Base-by-base conservation (phyloP, 2,329 filamentous ascomycete species). In the Geosmithia flava region DNA sequence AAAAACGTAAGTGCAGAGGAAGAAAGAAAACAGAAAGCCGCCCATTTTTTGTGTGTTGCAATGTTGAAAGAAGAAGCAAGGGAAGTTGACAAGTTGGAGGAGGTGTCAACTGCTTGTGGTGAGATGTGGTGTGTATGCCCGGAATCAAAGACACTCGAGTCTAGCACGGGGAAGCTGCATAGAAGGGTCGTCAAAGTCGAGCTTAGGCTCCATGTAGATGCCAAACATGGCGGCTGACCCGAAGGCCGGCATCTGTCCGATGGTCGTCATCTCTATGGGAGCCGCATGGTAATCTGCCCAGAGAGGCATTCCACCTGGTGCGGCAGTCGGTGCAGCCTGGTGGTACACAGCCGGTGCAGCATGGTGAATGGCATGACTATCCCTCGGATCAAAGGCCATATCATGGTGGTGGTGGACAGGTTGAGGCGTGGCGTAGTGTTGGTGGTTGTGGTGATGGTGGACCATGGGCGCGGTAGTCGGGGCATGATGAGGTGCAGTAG, bases 141-240 rank as follows among this genome's bases (percentile, higher is more conserved):
- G 50, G 68, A 63, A 39, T 49, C 23, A 80, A 64, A 81, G 67
- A 51, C 65, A 72, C 53, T 78, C 75, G 52, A 81, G 72, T 46
- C 78, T 67, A 42, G 69, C 73, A 56, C 75, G 80, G 11, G 78
- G 78, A 61, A 81, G 68, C 60, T 78, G 76, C 64, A 80, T 71
- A 10, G 71, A 68, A 19, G 72, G 68, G 52, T 80, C 76, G 41
- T 76, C 75, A 49, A 70, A 78, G 53, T 80, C 77, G 20, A 76
- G 62, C 64, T 81, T 81, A 42, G 69, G 67, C 3, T 56, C 60
- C 15, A 57, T 62, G 69, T 76, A 81, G 2, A 73, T 62, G 53
- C 76, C 73, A 53, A 74, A 75, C 16, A 75, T 65, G n/a, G 63
- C 66, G 17, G n/a, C 20, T 3, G 44, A 33, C 13, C 20, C 20